These are phyloP conservation scores for Thielaviopsis euricoi DNA, from an alignment of 2,329 filamentous ascomycete genomes.

Conservation along the genomic window DNA sequence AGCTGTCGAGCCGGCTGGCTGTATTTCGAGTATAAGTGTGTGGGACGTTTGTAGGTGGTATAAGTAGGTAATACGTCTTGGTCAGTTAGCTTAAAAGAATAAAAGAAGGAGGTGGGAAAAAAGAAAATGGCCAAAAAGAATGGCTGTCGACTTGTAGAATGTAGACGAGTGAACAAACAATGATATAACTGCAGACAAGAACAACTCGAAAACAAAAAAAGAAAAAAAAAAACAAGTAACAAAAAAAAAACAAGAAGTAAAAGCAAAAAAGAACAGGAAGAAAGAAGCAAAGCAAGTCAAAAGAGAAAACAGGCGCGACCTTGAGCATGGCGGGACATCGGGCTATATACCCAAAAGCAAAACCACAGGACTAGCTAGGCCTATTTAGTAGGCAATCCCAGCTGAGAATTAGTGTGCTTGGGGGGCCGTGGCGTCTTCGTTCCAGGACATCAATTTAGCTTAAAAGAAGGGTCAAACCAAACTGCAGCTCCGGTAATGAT, in stretches of 20 bases:
- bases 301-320: conserved; percentile 3
- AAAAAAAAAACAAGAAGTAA: background rate
- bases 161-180: background rate
- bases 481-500: background rate
- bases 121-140: background rate
- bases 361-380: no score
- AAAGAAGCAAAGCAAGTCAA: background rate
- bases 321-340: conserved; percentile 5
- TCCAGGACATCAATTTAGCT: background rate
- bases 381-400: background rate
- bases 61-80: background rate
- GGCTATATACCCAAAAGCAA: conserved; percentile 5
- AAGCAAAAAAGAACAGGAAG: background rate
- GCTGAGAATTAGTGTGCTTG: background rate
- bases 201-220: background rate
- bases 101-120: background rate
- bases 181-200: background rate
- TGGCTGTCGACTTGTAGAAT: background rate
- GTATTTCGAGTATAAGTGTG: background rate
- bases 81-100: background rate
- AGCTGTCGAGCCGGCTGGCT: background rate
- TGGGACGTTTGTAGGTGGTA: background rate
- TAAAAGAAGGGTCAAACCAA: background rate
- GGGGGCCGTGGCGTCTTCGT: background rate
- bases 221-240: conserved; percentile 1